Evolutionary conservation across 108 stramenopile genomes (phyloP).

Genomic region (Cylindrotheca fusiformis): DNA sequence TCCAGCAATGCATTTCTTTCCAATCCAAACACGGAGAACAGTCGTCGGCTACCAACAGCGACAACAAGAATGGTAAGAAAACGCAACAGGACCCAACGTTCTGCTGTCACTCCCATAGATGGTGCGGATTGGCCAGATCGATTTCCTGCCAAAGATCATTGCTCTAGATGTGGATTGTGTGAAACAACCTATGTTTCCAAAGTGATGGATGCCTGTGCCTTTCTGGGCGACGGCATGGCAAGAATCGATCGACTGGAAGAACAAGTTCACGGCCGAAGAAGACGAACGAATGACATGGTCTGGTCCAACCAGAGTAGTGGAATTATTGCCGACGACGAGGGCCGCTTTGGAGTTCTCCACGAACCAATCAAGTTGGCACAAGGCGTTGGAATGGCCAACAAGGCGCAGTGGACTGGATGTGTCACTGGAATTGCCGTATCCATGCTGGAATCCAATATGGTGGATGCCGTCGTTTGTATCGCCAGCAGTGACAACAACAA

Average conservation of each 20-base stretch:
- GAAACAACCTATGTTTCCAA: constrained; percentile 72
- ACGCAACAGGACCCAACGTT: background rate
- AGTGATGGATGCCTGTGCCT: constrained; percentile 69
- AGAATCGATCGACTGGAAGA: constrained; percentile 62
- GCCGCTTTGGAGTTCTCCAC: constrained; percentile 71
- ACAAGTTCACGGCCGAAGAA: constrained; percentile 53
- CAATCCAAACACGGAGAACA: background rate
- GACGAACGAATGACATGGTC: constrained; percentile 36
- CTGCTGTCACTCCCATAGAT: constrained; percentile 53
- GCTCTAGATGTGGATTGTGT: constrained; percentile 77
- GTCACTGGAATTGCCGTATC: constrained; percentile 70
- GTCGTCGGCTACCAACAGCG: too few relatives aligned
- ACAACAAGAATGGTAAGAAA: too few relatives aligned
- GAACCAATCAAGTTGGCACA: constrained; percentile 58
- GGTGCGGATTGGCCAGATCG: constrained; percentile 65
- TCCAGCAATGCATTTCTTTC: background rate
- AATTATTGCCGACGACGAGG: constrained; percentile 45
- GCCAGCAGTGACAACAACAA: constrained; percentile 28
- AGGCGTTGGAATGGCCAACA: constrained; percentile 39
- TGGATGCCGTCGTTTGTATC: constrained; percentile 80
- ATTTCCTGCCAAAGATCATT: constrained; percentile 77
- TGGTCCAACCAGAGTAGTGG: constrained; percentile 18
- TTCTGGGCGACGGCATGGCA: constrained; percentile 61
- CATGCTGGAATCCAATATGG: constrained; percentile 62
- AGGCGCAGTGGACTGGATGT: constrained; percentile 77